Conservation (phyloP, 441 rosid species). For the Breynia disticha region DNA sequence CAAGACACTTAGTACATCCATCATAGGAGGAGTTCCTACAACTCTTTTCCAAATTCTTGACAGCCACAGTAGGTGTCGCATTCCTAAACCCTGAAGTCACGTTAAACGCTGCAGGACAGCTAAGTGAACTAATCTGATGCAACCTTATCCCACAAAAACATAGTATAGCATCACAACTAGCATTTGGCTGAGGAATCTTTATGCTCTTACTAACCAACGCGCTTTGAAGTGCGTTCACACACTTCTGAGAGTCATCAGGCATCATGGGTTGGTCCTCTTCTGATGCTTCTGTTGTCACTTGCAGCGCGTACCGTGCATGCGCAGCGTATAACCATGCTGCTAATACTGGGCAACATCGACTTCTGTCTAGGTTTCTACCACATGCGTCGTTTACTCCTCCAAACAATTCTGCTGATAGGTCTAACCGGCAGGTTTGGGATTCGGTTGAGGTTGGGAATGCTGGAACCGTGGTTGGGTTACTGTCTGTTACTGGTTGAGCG, state of each 20-base stretch:
- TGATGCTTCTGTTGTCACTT: constrained; percentile 39
- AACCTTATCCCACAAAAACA: constrained; percentile 96
- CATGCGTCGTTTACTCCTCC: constrained; percentile 91
- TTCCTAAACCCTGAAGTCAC: constrained; percentile 54
- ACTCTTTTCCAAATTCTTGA: constrained; percentile 73
- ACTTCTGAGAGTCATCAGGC: constrained; percentile 94
- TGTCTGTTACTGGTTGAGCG: constrained; percentile 41
- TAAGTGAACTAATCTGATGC: constrained; percentile 84
- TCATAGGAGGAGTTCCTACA: constrained; percentile 80
- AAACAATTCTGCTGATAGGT: constrained; percentile 89
- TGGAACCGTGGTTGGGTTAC: constrained; percentile 56
- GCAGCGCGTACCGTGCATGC: constrained; percentile 76
- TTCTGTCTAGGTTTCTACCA: constrained; percentile 70
- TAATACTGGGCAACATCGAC: constrained; percentile 87
- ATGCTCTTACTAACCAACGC: constrained; percentile 68
- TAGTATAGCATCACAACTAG: constrained; percentile 73
- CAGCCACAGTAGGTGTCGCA: constrained; percentile 85
- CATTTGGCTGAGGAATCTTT: constrained; percentile 72
- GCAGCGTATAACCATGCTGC: constrained; percentile 98
- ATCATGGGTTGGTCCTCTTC: constrained; percentile 65
- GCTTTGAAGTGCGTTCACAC: constrained; percentile 75
- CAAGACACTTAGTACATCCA: constrained; percentile 92
- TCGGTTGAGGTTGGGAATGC: constrained; percentile 67
- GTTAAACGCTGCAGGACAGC: constrained; percentile 93
- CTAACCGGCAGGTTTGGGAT: constrained; percentile 63